These are phyloP conservation scores for Spiraea crenata DNA, from an alignment of 331 rosid species.

Conservation along the genomic window DNA sequence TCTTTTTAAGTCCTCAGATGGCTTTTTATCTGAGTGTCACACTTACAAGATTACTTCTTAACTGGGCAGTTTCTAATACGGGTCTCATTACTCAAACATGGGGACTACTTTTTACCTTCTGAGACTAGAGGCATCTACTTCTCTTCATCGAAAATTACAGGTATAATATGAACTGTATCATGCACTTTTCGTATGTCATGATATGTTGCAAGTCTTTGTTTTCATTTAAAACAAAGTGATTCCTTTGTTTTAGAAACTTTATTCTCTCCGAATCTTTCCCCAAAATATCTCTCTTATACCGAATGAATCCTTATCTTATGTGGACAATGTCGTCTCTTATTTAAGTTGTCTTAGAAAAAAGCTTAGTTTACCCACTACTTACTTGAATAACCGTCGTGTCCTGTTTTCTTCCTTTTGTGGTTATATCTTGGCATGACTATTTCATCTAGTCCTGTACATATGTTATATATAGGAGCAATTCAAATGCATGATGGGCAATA, in stretches of 20 bases:
- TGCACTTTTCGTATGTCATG: slow-evolving; percentile 14
- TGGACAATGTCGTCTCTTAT: neutral
- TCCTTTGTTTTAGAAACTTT: neutral
- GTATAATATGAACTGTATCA: slow-evolving; percentile 35
- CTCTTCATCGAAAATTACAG: slow-evolving; percentile 94
- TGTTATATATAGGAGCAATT: neutral
- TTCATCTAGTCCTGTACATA: neutral
- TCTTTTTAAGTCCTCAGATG: slow-evolving; percentile 4
- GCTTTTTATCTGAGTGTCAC: neutral
- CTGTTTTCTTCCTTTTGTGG: neutral
- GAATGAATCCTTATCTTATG: neutral
- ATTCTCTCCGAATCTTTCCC: neutral
- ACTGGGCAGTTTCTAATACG: slow-evolving; percentile 90
- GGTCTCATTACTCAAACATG: slow-evolving; percentile 99
- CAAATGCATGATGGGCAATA: neutral
- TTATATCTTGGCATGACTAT: neutral
- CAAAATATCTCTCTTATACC: neutral
- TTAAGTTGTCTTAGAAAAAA: neutral
- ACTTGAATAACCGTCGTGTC: neutral
- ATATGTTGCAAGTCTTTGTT: neutral
- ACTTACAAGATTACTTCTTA: slow-evolving; percentile 19
- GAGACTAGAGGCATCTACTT: slow-evolving; percentile 91
- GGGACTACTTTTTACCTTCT: slow-evolving; percentile 98
- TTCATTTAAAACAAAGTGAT: neutral
- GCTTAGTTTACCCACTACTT: neutral